phyloP scores from a whole-genome alignment of 2,329 filamentous ascomycete species.

The Aspergillus arachidicola region DNA sequence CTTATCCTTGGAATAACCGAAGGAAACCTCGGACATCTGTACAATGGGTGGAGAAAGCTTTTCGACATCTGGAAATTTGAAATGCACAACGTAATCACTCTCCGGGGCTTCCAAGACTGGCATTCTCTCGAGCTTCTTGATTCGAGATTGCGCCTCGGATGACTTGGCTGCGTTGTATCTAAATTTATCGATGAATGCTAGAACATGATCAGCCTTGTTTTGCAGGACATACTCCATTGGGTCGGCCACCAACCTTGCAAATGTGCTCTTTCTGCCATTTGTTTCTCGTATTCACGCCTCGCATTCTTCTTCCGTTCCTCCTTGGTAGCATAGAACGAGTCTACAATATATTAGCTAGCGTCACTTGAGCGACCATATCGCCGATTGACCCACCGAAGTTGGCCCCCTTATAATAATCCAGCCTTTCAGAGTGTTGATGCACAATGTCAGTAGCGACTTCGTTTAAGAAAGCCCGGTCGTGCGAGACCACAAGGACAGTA shows the following conservation, averaged over 20 bases:
- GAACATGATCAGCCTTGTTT: slow-evolving; percentile 12
- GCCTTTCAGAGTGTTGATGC: slow-evolving; percentile 92
- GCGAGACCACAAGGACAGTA: slow-evolving; percentile 92
- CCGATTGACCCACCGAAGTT: slow-evolving; percentile 67
- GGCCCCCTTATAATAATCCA: slow-evolving; percentile 97
- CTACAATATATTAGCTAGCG: slow-evolving; percentile 41
- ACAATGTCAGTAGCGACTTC: slow-evolving; percentile 99
- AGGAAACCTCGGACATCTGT: slow-evolving; percentile 90
- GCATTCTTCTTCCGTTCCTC: slow-evolving; percentile 97
- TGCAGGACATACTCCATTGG: neutral
- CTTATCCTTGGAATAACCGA: slow-evolving; percentile 82
- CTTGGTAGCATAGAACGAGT: slow-evolving; percentile 94
- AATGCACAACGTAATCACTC: slow-evolving; percentile 92
- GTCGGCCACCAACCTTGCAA: slow-evolving; percentile 62
- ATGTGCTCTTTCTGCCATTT: slow-evolving; percentile 91
- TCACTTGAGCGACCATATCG: neutral
- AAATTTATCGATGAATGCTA: slow-evolving; percentile 98
- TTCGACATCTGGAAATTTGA: slow-evolving; percentile 96
- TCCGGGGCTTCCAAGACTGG: slow-evolving; percentile 88
- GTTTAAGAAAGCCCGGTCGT: slow-evolving; percentile 98
- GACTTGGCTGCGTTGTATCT: slow-evolving; percentile 99
- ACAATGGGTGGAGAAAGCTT: slow-evolving; percentile 97
- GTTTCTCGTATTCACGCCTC: slow-evolving; percentile 97
- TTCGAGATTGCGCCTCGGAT: slow-evolving; percentile 94
- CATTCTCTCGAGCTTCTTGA: slow-evolving; percentile 99